Evolutionary conservation across 2,329 filamentous ascomycete species (phyloP).

Genomic region (Botrytis elliptica): DNA sequence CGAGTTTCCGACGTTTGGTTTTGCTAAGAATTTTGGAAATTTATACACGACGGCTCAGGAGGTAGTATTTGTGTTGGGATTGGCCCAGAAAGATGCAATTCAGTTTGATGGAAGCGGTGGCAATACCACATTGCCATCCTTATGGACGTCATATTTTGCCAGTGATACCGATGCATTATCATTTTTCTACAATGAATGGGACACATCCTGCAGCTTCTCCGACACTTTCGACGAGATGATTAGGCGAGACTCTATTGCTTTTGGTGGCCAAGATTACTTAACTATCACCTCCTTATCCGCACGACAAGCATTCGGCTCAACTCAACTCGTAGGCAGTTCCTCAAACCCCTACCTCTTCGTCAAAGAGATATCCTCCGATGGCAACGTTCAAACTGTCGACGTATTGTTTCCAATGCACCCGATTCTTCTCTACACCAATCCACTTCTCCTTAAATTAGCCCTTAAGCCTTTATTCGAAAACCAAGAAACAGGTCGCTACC

Average conservation of each 20-base stretch:
- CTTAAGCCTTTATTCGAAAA: constrained; percentile 66
- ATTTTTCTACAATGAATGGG: constrained; percentile 76
- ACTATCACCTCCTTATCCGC: constrained; percentile 49
- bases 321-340: constrained; percentile 48
- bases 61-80: constrained; percentile 69
- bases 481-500: constrained; percentile 65
- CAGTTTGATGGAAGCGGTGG: constrained; percentile 70
- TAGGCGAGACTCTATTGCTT: constrained; percentile 62
- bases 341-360: constrained; percentile 51
- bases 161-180: constrained; percentile 59
- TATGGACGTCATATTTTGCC: constrained; percentile 74
- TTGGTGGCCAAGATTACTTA: constrained; percentile 57
- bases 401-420: constrained; percentile 84
- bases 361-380: constrained; percentile 85
- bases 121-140: constrained; percentile 64
- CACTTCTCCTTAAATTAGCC: constrained; percentile 55
- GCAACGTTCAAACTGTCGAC: constrained; percentile 84
- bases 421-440: constrained; percentile 79
- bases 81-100: constrained; percentile 74
- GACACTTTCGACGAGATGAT: constrained; percentile 68
- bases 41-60: constrained; percentile 27
- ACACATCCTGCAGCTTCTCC: constrained; percentile 56
- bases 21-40: constrained; percentile 57
- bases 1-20: constrained; percentile 78
- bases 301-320: constrained; percentile 46